These are phyloP conservation scores for Exsudoporus frostii DNA, from an alignment of 768 basidiomycete genomes.

Conservation along the genomic window DNA sequence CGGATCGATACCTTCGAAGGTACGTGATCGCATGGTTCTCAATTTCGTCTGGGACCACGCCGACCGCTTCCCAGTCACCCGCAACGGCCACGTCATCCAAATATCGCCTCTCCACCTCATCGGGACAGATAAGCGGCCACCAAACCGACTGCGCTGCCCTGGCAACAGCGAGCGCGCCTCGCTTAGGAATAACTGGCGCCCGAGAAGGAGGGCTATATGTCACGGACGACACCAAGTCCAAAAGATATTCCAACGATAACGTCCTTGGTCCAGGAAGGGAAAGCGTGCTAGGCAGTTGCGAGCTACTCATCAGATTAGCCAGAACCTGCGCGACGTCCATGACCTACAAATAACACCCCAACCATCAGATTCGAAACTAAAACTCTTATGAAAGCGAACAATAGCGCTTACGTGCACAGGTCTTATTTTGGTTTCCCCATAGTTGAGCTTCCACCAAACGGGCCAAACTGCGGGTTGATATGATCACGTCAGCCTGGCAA, in stretches of 20 bases:
- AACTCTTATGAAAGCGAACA: slow-evolving; percentile 20
- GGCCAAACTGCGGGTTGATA: slow-evolving; percentile 61
- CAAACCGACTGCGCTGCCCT: slow-evolving; percentile 63
- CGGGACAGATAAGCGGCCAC: slow-evolving; percentile 92
- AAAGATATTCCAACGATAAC: slow-evolving; percentile 76
- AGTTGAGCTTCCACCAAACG: slow-evolving; percentile 92
- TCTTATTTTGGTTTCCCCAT: slow-evolving; percentile 79
- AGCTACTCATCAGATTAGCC: slow-evolving; percentile 64
- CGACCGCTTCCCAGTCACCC: slow-evolving; percentile 83
- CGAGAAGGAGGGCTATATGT: slow-evolving; percentile 73
- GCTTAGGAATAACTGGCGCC: slow-evolving; percentile 75
- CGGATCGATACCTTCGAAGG: slow-evolving; percentile 82
- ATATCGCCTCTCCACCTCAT: slow-evolving; percentile 86
- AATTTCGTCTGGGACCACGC: slow-evolving; percentile 77
- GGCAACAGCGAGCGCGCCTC: slow-evolving; percentile 61
- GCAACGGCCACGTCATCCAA: slow-evolving; percentile 73
- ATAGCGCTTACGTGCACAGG: slow-evolving; percentile 78
- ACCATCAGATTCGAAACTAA: slow-evolving; percentile 13
- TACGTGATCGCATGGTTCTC: slow-evolving; percentile 89
- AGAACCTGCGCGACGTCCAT: slow-evolving; percentile 93
- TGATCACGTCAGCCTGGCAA: slow-evolving; percentile 11
- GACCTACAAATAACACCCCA: slow-evolving; percentile 48
- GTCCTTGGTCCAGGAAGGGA: slow-evolving; percentile 87
- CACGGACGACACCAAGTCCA: slow-evolving; percentile 74
- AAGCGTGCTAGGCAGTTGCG: slow-evolving; percentile 63